phyloP scores from a whole-genome alignment of 2,329 filamentous ascomycete species.

The Penicillium sp. region DNA sequence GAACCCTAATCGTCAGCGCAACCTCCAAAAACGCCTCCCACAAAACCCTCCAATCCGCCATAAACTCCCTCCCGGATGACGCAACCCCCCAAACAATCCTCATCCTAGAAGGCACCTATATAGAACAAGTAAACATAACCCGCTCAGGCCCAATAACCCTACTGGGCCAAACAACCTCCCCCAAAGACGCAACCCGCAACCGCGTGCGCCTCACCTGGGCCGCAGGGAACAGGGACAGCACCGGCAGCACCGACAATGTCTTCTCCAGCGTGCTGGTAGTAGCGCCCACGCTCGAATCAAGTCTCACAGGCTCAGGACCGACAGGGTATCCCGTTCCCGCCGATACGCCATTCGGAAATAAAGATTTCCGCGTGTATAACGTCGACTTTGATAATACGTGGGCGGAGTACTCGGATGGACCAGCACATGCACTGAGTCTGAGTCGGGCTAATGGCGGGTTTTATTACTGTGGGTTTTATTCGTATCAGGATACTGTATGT shows the following conservation, averaged over 20 bases:
- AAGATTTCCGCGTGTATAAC: constrained; percentile 66
- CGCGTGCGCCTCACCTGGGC: constrained; percentile 60
- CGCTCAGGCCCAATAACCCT: constrained; percentile 61
- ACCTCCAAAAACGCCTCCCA: constrained; percentile 25
- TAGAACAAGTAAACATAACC: constrained; percentile 66
- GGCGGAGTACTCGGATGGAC: constrained; percentile 54
- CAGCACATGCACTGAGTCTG: constrained; percentile 60
- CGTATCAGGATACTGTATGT: constrained; percentile 64
- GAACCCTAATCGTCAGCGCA: constrained; percentile 32
- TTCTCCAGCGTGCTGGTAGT: constrained; percentile 63
- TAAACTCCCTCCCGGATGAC: constrained; percentile 49
- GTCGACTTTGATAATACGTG: constrained; percentile 65
- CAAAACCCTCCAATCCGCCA: constrained; percentile 50
- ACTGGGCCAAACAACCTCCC: constrained; percentile 56
- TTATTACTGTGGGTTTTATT: constrained; percentile 65
- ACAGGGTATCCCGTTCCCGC: constrained; percentile 61
- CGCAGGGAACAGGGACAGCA: constrained; percentile 53
- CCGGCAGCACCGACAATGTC: constrained; percentile 56
- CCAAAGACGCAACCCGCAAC: constrained; percentile 50
- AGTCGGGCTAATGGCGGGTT: constrained; percentile 66
- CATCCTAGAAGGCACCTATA: constrained; percentile 60
- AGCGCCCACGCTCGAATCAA: constrained; percentile 63
- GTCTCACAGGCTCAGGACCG: constrained; percentile 61
- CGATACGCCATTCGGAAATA: constrained; percentile 63
- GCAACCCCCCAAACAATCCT: constrained; percentile 56